Evolutionary conservation across 2,329 filamentous ascomycete genomes (phyloP).

Genomic region (Dactylellina sp.): DNA sequence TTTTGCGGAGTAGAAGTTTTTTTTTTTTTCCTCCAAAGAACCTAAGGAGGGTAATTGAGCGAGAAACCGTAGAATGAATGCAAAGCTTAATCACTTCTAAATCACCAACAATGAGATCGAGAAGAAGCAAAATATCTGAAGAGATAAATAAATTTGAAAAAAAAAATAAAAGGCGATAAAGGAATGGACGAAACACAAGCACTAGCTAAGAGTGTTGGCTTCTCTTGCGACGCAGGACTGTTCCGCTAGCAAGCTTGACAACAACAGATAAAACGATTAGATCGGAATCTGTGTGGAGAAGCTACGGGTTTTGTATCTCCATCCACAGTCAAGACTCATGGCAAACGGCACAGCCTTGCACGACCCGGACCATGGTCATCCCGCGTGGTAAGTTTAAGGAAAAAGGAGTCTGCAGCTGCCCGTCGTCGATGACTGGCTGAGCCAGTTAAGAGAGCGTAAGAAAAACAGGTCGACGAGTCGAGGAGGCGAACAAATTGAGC

Average conservation of each 20-base stretch:
- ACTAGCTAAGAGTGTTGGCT: conserved; percentile 48
- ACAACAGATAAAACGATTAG: conserved; percentile 11
- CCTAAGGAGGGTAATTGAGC: conserved; percentile 39
- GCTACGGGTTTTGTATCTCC: conserved; percentile 49
- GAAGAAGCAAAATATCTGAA: conserved; percentile 4
- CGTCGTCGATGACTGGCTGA: conserved; percentile 22
- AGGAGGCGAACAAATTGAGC: conserved; percentile 31
- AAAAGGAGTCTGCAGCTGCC: conserved; percentile 25
- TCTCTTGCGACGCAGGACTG: conserved; percentile 21
- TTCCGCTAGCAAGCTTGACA: conserved; percentile 36
- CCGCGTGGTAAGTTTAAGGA: conserved; percentile 35
- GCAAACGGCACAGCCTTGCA: conserved; percentile 15
- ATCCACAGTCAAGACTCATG: conserved; percentile 10
- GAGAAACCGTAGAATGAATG: conserved; percentile 37
- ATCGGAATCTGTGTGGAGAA: conserved; percentile 12
- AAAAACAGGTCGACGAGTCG: conserved; percentile 21
- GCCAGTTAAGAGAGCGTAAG: conserved; percentile 34
- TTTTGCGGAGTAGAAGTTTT: no score
- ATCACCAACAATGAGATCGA: not conserved
- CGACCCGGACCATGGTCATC: conserved; percentile 18
- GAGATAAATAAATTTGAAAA: conserved; percentile 21
- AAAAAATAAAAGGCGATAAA: conserved; percentile 35
- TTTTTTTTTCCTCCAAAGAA: conserved; percentile 33
- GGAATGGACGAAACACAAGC: conserved; percentile 55
- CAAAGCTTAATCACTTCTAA: conserved; percentile 18